phyloP scores from a whole-genome alignment of 2,329 filamentous ascomycete species.

The Aspergillus unguis region DNA sequence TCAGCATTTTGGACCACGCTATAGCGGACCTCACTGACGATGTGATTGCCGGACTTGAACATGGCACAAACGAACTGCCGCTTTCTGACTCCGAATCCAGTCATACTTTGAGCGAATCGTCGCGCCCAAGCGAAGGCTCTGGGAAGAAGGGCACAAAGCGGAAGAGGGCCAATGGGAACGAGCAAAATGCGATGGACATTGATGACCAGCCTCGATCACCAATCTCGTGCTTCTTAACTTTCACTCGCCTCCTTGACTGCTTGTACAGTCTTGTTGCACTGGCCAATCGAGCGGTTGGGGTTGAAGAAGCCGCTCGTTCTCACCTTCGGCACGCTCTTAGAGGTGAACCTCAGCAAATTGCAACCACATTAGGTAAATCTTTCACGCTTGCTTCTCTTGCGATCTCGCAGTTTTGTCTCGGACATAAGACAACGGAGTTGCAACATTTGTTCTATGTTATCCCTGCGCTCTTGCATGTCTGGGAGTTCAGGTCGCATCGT shows the following conservation, averaged over 20 bases:
- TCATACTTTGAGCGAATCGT: conserved; percentile 30
- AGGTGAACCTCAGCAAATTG: conserved; percentile 33
- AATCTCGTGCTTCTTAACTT: conserved; percentile 32
- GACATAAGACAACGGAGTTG: conserved; percentile 30
- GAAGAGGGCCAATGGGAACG: conserved; percentile 32
- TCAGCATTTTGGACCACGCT: conserved; percentile 63
- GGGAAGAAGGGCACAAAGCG: conserved; percentile 36
- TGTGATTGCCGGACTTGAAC: conserved; percentile 26
- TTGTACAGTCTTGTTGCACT: conserved; percentile 32
- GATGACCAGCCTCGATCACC: conserved; percentile 30
- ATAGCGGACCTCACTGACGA: conserved; percentile 53
- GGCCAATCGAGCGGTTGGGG: conserved; percentile 24
- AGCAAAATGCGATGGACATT: conserved; percentile 29
- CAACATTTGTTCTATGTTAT: conserved; percentile 35
- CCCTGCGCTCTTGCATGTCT: conserved; percentile 34
- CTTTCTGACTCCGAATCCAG: conserved; percentile 36
- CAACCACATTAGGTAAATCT: conserved; percentile 35
- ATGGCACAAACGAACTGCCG: conserved; percentile 21
- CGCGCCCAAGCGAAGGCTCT: conserved; percentile 20
- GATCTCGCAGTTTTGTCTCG: conserved; percentile 28
- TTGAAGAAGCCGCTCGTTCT: conserved; percentile 32
- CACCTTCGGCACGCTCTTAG: conserved; percentile 41
- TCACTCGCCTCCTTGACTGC: conserved; percentile 34
- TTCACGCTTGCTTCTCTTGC: conserved; percentile 33
- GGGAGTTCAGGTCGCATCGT: conserved; percentile 36